Evolutionary conservation across 768 basidiomycete genomes (phyloP), one percentile per base, ranked within the genome.

Genomic region (Hypsizygus marmoreus): DNA sequence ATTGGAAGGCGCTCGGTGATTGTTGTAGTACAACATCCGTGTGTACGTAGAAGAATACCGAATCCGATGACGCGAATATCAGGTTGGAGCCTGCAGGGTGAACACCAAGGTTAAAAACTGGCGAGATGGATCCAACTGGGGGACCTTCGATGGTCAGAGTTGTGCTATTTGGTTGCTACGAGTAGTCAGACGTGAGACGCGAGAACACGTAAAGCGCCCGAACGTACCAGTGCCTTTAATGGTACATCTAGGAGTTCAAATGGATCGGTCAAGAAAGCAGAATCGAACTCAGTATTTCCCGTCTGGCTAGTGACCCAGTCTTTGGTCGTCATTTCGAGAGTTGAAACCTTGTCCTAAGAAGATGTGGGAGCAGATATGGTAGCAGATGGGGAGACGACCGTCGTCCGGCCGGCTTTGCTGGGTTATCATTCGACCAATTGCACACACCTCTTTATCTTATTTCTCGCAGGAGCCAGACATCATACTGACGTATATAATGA

Each of bases 31-130:
- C 56, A 24, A 70, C 57, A 4, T 68, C 55, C 0, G 66, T 55
- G 58, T 83, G 75, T 4, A 76, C 74, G 50, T 84, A 83, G 68
- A 86, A 86, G 53, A 83, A 75, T 25, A 86, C 80, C 0, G 73
- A 71, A 50, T 86, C 84, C 29, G 78, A 71, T 5, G 82, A 79
- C 36, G 76, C 58, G 28, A 84, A 53, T 47, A 81, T 67, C 3
- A 59, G 55, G 33, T 65, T 61, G 1, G 62, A 55, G 4, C 36
- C 45, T 9, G 40, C 25, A 16, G 49, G 26, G 28, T 56, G 43
- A 5, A 41, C 25, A 2, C 50, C 54, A 6, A 61, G 62, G 26
- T 59, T 52, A 43, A 67, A 69, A 8, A 60, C 51, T 1, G 65
- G 64, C 8, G 67, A 66, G 34, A 69, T 53, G 2, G 61, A 51